A percentile compares a stretch with the other conserved stretches of the same genome.
These are phyloP conservation scores for Tulasnella sp. DNA, from an alignment of 768 basidiomycete genomes.

Conservation along the genomic window DNA sequence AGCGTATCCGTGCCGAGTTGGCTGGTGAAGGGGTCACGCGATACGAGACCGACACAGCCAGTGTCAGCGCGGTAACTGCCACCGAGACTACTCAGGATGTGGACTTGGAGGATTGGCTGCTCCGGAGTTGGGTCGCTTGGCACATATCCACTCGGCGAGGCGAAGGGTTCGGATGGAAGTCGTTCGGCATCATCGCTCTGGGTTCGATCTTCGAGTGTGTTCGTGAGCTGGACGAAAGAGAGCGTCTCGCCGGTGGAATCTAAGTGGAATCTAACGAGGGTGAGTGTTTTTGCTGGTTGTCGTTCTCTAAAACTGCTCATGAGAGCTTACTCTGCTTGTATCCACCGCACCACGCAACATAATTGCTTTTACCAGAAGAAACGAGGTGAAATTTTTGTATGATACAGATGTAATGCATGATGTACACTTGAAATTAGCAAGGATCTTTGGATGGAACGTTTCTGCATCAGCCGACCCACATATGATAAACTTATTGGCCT, in stretches of 20 bases:
- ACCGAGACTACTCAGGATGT: conserved; percentile 25
- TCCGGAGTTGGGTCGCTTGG: conserved; percentile 48
- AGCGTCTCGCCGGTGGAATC: not conserved
- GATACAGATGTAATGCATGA: too few species aligned
- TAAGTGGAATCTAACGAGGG: too few species aligned
- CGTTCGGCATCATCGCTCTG: conserved; percentile 51
- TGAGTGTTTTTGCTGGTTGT: too few species aligned
- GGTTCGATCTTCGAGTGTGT: conserved; percentile 45
- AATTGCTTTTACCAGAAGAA: too few species aligned
- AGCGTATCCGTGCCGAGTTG: conserved; percentile 39
- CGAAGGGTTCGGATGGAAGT: conserved; percentile 43
- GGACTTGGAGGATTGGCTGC: conserved; percentile 32
- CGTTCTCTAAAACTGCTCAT: too few species aligned
- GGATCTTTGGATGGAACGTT: too few species aligned
- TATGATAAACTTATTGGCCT: too few species aligned
- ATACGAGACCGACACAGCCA: not conserved
- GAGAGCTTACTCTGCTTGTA: too few species aligned
- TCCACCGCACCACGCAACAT: too few species aligned
- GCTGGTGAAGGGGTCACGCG: conserved; percentile 23
- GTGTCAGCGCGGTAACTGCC: not conserved
- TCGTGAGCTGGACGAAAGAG: conserved; percentile 10
- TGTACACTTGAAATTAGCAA: too few species aligned
- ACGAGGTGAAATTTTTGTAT: too few species aligned
- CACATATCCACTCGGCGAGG: conserved; percentile 29
- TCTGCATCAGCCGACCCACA: too few species aligned